Evolutionary conservation across 1,284 basidiomycete genomes (phyloP).

Genomic region (Coniophora puteana): DNA sequence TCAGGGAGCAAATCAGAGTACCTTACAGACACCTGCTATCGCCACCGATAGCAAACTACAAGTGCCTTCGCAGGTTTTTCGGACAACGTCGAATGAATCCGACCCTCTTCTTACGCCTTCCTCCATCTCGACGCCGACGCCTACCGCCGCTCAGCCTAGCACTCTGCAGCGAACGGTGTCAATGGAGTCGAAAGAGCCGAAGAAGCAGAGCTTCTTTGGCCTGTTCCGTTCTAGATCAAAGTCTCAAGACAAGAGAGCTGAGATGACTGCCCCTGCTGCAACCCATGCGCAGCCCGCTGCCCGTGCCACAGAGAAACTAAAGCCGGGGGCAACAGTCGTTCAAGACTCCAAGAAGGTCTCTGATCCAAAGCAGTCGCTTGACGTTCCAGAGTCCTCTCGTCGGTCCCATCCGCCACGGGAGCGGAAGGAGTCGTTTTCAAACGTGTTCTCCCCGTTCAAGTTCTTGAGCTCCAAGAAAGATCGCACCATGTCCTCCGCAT

Average conservation of each 20-base stretch:
- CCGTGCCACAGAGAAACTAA: too few species aligned
- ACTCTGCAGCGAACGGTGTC: slow-evolving; percentile 13
- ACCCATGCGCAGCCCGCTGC: too few species aligned
- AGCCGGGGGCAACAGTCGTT: too few species aligned
- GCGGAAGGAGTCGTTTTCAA: slow-evolving; percentile 38
- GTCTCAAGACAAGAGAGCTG: neutral
- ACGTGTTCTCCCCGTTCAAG: slow-evolving; percentile 59
- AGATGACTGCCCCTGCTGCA: neutral
- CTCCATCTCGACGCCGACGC: slow-evolving; percentile 42
- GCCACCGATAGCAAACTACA: slow-evolving; percentile 15
- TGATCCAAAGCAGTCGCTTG: slow-evolving; percentile 23
- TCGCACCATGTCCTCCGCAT: slow-evolving; percentile 68
- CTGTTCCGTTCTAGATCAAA: neutral
- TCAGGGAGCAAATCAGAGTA: too few species aligned
- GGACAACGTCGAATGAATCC: slow-evolving; percentile 33
- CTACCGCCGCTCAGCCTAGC: slow-evolving; percentile 15
- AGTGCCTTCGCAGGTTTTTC: slow-evolving; percentile 13
- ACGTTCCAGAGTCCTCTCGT: slow-evolving; percentile 12
- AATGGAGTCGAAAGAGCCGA: slow-evolving; percentile 25
- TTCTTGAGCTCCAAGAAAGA: slow-evolving; percentile 54
- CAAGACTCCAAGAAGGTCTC: slow-evolving; percentile 29
- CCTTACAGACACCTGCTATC: slow-evolving; percentile 16
- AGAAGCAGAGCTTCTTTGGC: slow-evolving; percentile 3
- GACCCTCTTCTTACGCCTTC: slow-evolving; percentile 49
- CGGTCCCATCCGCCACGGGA: slow-evolving; percentile 17